A percentile compares a stretch with the other conserved stretches of the same genome.
phyloP scores from a whole-genome alignment of 805 yeast genomes.

The Vanderwaltozyma tropicalis region DNA sequence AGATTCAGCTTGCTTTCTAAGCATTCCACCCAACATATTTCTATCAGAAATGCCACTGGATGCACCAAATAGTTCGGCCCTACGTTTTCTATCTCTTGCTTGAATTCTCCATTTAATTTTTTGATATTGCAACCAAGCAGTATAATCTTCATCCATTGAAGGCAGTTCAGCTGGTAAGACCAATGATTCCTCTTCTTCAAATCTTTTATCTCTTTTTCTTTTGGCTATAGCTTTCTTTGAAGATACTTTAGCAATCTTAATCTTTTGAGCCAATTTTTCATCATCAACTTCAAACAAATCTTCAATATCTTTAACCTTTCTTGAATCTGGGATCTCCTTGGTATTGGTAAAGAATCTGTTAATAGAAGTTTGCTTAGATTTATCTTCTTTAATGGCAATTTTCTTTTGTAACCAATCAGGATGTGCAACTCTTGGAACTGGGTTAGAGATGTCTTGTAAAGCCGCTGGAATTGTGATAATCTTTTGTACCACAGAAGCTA shows the following conservation, averaged over 20 bases:
- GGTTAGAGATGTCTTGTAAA: slow-evolving; percentile 73
- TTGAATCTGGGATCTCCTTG: slow-evolving; percentile 31
- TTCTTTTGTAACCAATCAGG: slow-evolving; percentile 83
- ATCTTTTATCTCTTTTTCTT: slow-evolving; percentile 26
- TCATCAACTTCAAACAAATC: slow-evolving; percentile 40
- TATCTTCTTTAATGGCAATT: slow-evolving; percentile 51
- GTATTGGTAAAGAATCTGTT: slow-evolving; percentile 44
- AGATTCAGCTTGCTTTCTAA: slow-evolving; percentile 68
- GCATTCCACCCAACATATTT: slow-evolving; percentile 55
- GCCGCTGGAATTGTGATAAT: slow-evolving; percentile 97
- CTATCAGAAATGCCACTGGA: slow-evolving; percentile 42
- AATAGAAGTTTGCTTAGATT: slow-evolving; percentile 60
- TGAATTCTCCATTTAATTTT: slow-evolving; percentile 84
- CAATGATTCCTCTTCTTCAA: slow-evolving; percentile 38
- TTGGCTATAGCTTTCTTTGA: slow-evolving; percentile 25
- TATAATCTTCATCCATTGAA: slow-evolving; percentile 55
- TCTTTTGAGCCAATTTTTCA: slow-evolving; percentile 17
- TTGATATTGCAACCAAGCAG: slow-evolving; percentile 58
- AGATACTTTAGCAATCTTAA: slow-evolving; percentile 30
- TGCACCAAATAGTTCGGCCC: slow-evolving; percentile 72
- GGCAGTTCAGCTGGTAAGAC: slow-evolving; percentile 41
- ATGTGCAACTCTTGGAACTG: slow-evolving; percentile 88
- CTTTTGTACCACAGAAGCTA: slow-evolving; percentile 88
- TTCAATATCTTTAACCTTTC: slow-evolving; percentile 57
- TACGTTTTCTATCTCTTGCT: slow-evolving; percentile 56